phyloP scores from a whole-genome alignment of 306 rosid species.

The Dryas octopetala region DNA sequence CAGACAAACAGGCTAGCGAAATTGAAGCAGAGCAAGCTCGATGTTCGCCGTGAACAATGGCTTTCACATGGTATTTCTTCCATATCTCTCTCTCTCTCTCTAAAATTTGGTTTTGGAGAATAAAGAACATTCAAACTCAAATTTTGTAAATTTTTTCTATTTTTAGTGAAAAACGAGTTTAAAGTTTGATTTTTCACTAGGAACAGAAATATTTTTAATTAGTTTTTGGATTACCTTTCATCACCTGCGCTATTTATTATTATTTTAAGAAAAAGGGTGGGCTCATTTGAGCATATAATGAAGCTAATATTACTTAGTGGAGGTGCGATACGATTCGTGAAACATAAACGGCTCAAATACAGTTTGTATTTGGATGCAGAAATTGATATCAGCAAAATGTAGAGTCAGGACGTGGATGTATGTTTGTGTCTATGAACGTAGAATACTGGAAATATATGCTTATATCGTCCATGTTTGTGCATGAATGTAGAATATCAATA shows the following conservation, averaged over 20 bases:
- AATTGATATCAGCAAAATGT: not conserved
- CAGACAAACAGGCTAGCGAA: conserved; percentile 55
- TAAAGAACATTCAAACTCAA: not conserved
- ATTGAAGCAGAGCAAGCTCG: conserved; percentile 70
- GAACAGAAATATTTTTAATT: not conserved
- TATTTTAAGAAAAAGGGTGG: not conserved
- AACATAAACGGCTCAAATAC: not conserved
- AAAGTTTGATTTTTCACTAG: not conserved
- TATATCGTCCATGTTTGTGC: not conserved
- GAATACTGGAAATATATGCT: not conserved
- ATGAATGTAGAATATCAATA: not conserved
- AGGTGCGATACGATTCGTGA: not conserved
- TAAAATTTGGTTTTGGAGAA: not conserved
- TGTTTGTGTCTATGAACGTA: not conserved
- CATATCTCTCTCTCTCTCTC: not conserved
- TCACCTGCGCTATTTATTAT: too few species aligned
- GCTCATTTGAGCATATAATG: not conserved
- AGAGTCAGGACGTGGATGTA: not conserved
- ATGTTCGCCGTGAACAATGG: conserved; percentile 70
- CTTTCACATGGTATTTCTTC: conserved; percentile 49
- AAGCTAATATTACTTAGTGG: not conserved
- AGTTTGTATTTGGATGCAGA: not conserved
- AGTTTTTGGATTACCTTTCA: not conserved
- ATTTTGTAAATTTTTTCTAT: not conserved
- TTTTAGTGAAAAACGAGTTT: not conserved